Base-by-base conservation (phyloP, 352 stramenopile species). In the Phytophthora cactorum region DNA sequence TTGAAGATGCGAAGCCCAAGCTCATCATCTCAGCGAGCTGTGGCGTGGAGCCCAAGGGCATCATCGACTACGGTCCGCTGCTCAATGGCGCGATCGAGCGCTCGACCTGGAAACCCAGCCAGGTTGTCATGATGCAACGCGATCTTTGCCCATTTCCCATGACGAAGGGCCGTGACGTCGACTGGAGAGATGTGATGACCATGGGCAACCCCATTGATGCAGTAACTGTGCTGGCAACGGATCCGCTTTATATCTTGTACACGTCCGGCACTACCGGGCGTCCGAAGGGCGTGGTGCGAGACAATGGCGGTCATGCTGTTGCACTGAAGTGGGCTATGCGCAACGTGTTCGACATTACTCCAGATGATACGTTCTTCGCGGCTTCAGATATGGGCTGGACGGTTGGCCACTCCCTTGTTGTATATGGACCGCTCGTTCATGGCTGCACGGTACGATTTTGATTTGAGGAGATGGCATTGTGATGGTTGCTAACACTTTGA, bases 311-410 rank as follows among this genome's bases (percentile, higher is more conserved):
- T 1, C 80, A 94, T 66, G 86, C 86, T 28, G 86, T 93, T 10
- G 87, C 87, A n/a, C 81, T 97, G n/a, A 95, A 96, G 65, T 96
- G 82, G 75, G 77, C 83, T 32, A 96, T 97, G 89, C 70, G 77
- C 14, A 75, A 91, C 29, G 78, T 95, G 39, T 93, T 96, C 55
- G 72, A 86, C 57, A 89, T 88, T n/a, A 64, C 78, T 12, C 63
- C 66, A 10, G 86, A 88, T 4, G 90, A 97, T 50, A 89, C 89
- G 10, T 97, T 87, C 68, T 97, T 90, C 77, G 82, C 89, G 5
- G 89, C 88, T 2, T 90, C 76, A 15, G 91, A 97, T 70, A 93
- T 96, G 74, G 93, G 93, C 9, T 98, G 93, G 93, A 84, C 91
- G 14, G 88, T 97, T 12, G 91, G 91, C 7, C 92, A 98, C 74